Conservation (phyloP, 2,329 filamentous ascomycete species). For the Simplicillium sp. region DNA sequence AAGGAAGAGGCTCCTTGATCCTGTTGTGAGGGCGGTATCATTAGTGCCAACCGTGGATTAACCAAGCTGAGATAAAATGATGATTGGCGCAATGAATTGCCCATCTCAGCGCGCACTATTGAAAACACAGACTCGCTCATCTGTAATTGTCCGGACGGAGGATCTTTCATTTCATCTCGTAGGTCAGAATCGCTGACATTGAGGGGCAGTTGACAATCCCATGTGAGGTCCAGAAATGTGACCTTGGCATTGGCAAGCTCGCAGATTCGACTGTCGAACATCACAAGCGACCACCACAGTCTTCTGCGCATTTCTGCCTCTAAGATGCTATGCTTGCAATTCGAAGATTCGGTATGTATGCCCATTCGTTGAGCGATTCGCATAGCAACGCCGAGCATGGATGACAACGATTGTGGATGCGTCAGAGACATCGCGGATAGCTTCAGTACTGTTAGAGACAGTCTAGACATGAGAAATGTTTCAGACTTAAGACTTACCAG, state of each 20-base stretch:
- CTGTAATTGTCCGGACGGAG: conserved; percentile 10
- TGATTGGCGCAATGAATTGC: too few species aligned
- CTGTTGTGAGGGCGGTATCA: too few species aligned
- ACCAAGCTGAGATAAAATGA: too few species aligned
- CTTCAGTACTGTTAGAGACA: too few species aligned
- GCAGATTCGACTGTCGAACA: conserved; percentile 46
- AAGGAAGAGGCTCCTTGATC: too few species aligned
- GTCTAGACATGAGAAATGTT: too few species aligned
- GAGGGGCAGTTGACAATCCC: conserved; percentile 31
- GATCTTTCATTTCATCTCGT: conserved; percentile 26
- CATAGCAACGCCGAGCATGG: conserved; percentile 41
- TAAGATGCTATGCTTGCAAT: conserved; percentile 18
- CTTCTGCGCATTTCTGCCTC: conserved; percentile 52
- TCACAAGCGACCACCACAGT: conserved; percentile 51
- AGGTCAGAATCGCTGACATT: conserved; percentile 38
- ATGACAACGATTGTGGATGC: conserved; percentile 40
- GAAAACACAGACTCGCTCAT: too few species aligned
- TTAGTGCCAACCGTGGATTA: too few species aligned
- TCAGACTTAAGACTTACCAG: conserved; percentile 40
- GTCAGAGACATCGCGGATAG: conserved; percentile 31
- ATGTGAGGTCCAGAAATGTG: conserved; percentile 20
- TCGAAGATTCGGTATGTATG: conserved; percentile 36
- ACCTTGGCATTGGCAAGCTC: conserved; percentile 34
- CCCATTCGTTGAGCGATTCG: conserved; percentile 50
- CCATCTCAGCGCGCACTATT: too few species aligned